Evolutionary conservation across 768 basidiomycete species (phyloP), one percentile per base, ranked within the genome.

Genomic region (Leccinum barrowsii): DNA sequence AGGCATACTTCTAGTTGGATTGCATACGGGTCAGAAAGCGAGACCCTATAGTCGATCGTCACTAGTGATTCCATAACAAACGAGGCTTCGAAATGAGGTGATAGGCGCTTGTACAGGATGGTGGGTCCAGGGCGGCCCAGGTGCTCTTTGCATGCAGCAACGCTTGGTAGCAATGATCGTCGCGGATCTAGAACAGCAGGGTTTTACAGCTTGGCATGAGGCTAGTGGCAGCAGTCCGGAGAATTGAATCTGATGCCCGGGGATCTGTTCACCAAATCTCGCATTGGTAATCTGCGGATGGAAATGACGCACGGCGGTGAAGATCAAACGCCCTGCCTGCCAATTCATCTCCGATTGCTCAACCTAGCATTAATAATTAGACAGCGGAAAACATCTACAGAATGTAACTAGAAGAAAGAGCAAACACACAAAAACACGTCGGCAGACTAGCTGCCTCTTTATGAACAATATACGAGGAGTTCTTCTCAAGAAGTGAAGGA

Each of bases 31-130:
- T 13, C 17, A 32, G 5, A 19, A 51, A 11, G 24, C 11, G 50
- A 24, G 5, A 28, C 2, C 17, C 32, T 50, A 19, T 51, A 5
- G 24, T 56, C 19, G 40, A 52, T 52, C 28, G 21, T 37, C 51
- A 40, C n/a, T 40, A 3, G 32, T 12, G 4, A 35, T 34, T 46
- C 32, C 32, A 49, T 24, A 3, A n/a, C 21, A 26, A 5, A 19
- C 30, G 10, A 11, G 44, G 21, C 24, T 22, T 21, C 13, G 17
- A 46, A 22, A 15, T 21, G 19, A 37, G 22, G n/a, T 15, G 26
- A 35, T 58, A 59, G 59, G 35, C 63, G 67, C 67, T 7, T n/a
- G 63, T 70, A 68, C 67, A 68, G 67, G 63, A 65, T 68, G 67
- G 67, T 32, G 61, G 7, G 17, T 28, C 17, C n/a, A 26, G 54